Evolutionary conservation across 768 basidiomycete genomes (phyloP).

Genomic region (Paxillus rubicundulus): DNA sequence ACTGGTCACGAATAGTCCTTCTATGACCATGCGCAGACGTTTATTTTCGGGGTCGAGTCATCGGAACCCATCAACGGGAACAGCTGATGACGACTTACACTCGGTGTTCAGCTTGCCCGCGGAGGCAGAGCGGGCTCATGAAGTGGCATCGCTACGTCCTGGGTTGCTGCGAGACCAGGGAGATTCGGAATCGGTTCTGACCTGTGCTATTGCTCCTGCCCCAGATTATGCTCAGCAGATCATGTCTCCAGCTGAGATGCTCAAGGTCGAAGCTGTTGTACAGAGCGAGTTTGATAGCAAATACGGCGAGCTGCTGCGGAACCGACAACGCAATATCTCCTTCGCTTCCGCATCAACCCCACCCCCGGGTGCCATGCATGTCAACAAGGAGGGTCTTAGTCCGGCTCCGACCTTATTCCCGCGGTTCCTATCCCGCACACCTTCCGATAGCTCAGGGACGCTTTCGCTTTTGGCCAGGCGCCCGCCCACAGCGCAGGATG

Average conservation of each 20-base stretch:
- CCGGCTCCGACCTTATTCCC: constrained; percentile 29
- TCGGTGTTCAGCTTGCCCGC: constrained; percentile 55
- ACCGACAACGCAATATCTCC: constrained; percentile 36
- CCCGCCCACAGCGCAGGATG: constrained; percentile 38
- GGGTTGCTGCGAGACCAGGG: constrained; percentile 52
- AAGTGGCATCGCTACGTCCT: constrained; percentile 13
- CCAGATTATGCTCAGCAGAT: constrained; percentile 61
- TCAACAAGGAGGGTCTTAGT: constrained; percentile 24
- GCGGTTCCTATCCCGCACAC: constrained; percentile 18
- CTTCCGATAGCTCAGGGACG: constrained; percentile 15
- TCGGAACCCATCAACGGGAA: constrained; percentile 52
- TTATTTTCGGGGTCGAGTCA: constrained; percentile 59
- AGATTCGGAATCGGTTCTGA: constrained; percentile 34
- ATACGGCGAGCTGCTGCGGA: constrained; percentile 16
- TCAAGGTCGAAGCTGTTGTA: constrained; percentile 53
- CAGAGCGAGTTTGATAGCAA: constrained; percentile 32
- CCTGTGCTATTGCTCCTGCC: constrained; percentile 31
- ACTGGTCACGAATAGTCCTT: neutral
- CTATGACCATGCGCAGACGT: constrained; percentile 44
- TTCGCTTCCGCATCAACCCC: constrained; percentile 39
- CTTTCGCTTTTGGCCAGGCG: constrained; percentile 22
- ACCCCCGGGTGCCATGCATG: constrained; percentile 32
- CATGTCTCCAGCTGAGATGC: constrained; percentile 65
- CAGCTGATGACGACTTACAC: constrained; percentile 50
- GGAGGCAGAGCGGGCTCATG: constrained; percentile 36